Evolutionary conservation across 371 early-diverging fungal species (phyloP).

Genomic region (Rhizopus delemar): DNA sequence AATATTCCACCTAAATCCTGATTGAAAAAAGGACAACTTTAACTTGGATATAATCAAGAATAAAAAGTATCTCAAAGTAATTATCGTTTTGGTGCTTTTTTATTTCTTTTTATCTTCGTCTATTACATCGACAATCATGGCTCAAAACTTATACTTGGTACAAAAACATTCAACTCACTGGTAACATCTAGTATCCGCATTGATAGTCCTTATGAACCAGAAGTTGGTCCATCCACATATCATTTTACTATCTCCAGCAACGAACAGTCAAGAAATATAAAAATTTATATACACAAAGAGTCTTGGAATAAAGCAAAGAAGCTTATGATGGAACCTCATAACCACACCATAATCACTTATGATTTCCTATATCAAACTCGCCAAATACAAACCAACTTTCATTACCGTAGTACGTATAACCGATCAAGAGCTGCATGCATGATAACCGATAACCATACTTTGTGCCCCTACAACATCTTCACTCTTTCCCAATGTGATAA

Average conservation of each 20-base stretch:
- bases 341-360: constrained; percentile 1
- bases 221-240: background rate
- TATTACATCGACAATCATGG: constrained; percentile 6
- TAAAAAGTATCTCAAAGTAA: too few species aligned
- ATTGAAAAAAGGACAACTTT: too few species aligned
- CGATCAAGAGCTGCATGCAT: constrained; percentile 2
- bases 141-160: constrained; percentile 2
- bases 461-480: constrained; percentile 1
- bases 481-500: constrained; percentile 5
- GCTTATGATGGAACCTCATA: constrained; percentile 1
- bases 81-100: too few species aligned
- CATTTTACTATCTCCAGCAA: background rate
- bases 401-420: background rate
- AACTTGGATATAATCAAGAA: too few species aligned
- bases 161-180: constrained; percentile 5
- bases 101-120: too few species aligned
- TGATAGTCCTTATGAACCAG: constrained; percentile 1
- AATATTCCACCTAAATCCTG: too few species aligned
- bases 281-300: constrained; percentile 6
- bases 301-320: constrained; percentile 3
- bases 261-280: background rate
- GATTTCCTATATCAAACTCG: constrained; percentile 4
- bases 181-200: constrained; percentile 2
- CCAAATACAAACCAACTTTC: constrained; percentile 2
- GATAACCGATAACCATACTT: constrained; percentile 3